Evolutionary conservation across 2,329 filamentous ascomycete species (phyloP).

Genomic region (Epichloe festucae): DNA sequence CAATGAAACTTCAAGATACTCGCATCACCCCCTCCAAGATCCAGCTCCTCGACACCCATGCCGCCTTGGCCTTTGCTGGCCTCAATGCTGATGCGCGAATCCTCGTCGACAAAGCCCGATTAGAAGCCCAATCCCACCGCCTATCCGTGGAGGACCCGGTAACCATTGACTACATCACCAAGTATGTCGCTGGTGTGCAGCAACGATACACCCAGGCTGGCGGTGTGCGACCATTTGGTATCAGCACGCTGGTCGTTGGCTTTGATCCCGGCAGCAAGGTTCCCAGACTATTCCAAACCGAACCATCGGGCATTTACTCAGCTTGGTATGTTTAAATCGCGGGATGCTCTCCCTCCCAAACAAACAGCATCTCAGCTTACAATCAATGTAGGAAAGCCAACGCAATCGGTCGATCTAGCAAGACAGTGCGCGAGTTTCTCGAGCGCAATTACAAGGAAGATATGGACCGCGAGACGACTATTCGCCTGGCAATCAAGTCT

Average conservation of each 20-base stretch:
- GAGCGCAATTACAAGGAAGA: conserved; percentile 98
- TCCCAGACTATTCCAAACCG: conserved; percentile 90
- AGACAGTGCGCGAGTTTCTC: conserved; percentile 96
- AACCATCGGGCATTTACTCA: conserved; percentile 98
- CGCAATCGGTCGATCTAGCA: conserved; percentile 94
- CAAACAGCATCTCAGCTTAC: conserved; percentile 6
- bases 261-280: conserved; percentile 88
- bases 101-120: conserved; percentile 90
- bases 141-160: conserved; percentile 95
- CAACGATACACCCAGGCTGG: conserved; percentile 98
- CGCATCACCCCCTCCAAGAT: conserved; percentile 97
- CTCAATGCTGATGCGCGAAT: conserved; percentile 97
- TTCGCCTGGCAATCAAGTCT: conserved; percentile 96
- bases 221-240: conserved; percentile 96
- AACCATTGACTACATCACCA: conserved; percentile 98
- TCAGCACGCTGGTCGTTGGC: conserved; percentile 95
- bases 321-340: conserved; percentile 55
- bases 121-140: conserved; percentile 95
- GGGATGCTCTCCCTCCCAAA: conserved; percentile 4
- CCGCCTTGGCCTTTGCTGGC: conserved; percentile 92
- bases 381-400: conserved; percentile 75
- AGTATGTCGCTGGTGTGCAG: conserved; percentile 95
- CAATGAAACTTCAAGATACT: conserved; percentile 98
- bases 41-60: conserved; percentile 87
- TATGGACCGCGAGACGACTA: conserved; percentile 92